These are phyloP conservation scores for Neopestalotiopsis rosae DNA, from an alignment of 2,329 filamentous ascomycete genomes.

Conservation along the genomic window DNA sequence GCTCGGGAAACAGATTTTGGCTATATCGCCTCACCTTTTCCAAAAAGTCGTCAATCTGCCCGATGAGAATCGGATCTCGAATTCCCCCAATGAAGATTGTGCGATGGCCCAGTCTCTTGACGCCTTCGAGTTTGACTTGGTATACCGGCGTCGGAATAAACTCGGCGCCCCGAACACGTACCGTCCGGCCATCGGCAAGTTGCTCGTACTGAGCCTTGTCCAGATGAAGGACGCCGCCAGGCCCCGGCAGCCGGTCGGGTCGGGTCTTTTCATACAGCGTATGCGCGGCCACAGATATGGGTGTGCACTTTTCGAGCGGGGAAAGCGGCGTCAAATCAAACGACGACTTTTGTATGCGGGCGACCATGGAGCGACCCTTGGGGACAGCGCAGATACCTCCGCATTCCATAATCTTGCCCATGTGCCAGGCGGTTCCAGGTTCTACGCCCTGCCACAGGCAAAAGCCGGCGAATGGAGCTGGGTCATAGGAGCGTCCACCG, in stretches of 20 bases:
- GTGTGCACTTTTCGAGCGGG: slow-evolving; percentile 39
- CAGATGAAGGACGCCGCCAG: slow-evolving; percentile 45
- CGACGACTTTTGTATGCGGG: slow-evolving; percentile 35
- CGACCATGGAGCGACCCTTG: slow-evolving; percentile 40
- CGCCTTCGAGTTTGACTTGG: slow-evolving; percentile 47
- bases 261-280: slow-evolving; percentile 50
- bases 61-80: slow-evolving; percentile 44
- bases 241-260: slow-evolving; percentile 46
- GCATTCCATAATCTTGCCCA: slow-evolving; percentile 52
- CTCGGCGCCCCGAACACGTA: slow-evolving; percentile 36
- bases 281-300: slow-evolving; percentile 46
- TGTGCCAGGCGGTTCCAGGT: slow-evolving; percentile 33
- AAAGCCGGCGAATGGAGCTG: slow-evolving; percentile 43
- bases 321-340: slow-evolving; percentile 45
- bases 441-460: slow-evolving; percentile 27
- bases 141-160: slow-evolving; percentile 36
- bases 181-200: slow-evolving; percentile 36
- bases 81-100: slow-evolving; percentile 44
- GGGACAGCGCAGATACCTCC: slow-evolving; percentile 45
- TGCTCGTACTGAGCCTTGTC: slow-evolving; percentile 39
- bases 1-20: slow-evolving; percentile 20
- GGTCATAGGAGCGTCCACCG: slow-evolving; percentile 44
- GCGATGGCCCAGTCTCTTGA: slow-evolving; percentile 40
- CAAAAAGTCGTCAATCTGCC: slow-evolving; percentile 37
- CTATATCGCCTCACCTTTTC: slow-evolving; percentile 31